Conservation (phyloP, 805 yeast genomes). For the Candida pseudoglaebosa region DNA sequence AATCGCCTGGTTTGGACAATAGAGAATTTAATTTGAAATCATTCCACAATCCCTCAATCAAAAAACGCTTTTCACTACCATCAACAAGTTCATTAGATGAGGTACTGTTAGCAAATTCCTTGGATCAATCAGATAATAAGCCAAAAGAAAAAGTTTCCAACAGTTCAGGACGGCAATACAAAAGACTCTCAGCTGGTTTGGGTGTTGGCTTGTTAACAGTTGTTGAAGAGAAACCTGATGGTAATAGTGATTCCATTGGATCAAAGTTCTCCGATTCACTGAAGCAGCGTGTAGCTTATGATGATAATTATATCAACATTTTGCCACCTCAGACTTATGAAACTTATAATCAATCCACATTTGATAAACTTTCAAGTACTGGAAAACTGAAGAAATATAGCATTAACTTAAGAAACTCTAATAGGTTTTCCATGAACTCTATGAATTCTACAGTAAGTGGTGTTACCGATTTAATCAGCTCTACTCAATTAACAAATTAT, state of each 20-base stretch:
- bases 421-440: slow-evolving; percentile 52
- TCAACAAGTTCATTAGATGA: slow-evolving; percentile 1
- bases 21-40: slow-evolving; percentile 26
- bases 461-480: slow-evolving; percentile 45
- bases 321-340: slow-evolving; percentile 22
- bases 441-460: slow-evolving; percentile 47
- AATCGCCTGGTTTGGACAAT: slow-evolving; percentile 5
- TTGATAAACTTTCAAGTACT: slow-evolving; percentile 31
- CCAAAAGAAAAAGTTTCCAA: background rate
- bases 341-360: slow-evolving; percentile 31
- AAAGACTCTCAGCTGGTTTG: slow-evolving; percentile 33
- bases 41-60: slow-evolving; percentile 26
- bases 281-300: slow-evolving; percentile 12
- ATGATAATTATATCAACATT: slow-evolving; percentile 24
- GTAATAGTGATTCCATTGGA: slow-evolving; percentile 2
- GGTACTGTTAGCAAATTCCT: slow-evolving; percentile 2
- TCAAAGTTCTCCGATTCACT: background rate
- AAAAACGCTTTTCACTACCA: slow-evolving; percentile 23
- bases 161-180: slow-evolving; percentile 19
- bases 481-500: slow-evolving; percentile 39
- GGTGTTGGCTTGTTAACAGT: slow-evolving; percentile 38
- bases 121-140: background rate
- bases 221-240: slow-evolving; percentile 22
- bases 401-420: slow-evolving; percentile 23
- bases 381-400: slow-evolving; percentile 4